Conservation (phyloP, 257 asterid genomes). For the Scutellaria baicalensis region DNA sequence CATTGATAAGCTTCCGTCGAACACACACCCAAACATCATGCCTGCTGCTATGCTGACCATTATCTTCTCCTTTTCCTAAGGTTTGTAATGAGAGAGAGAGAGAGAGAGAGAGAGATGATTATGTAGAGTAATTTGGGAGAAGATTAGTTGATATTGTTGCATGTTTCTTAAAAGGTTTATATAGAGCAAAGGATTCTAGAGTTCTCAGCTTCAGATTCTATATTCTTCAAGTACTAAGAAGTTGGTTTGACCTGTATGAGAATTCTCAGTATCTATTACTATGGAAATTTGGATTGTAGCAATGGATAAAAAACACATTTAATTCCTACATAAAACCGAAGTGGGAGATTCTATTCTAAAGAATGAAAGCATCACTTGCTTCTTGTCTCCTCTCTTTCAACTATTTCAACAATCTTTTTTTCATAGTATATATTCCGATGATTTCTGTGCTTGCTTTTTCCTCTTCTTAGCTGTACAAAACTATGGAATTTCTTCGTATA, state of each 20-base stretch:
- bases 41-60: constrained; percentile 29
- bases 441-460: no score
- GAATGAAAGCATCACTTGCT: background rate
- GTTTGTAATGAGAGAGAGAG: background rate
- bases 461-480: background rate
- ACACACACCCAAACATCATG: constrained; percentile 17
- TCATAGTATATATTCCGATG: background rate
- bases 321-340: no score
- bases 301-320: background rate
- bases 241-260: background rate
- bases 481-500: background rate
- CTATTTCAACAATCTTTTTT: background rate
- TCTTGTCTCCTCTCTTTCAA: background rate
- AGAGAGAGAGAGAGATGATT: background rate
- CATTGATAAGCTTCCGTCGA: constrained; percentile 28
- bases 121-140: background rate
- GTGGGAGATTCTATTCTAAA: background rate
- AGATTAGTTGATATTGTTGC: background rate
- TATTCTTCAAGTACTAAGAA: no score
- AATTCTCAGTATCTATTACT: background rate
- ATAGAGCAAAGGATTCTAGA: background rate
- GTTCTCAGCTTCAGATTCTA: background rate
- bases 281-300: background rate
- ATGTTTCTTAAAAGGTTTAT: constrained; percentile 14
- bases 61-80: background rate